Evolutionary conservation across 2,329 filamentous ascomycete genomes (phyloP), one percentile per base, ranked within the genome.

Genomic region (Kalmusia sp.): DNA sequence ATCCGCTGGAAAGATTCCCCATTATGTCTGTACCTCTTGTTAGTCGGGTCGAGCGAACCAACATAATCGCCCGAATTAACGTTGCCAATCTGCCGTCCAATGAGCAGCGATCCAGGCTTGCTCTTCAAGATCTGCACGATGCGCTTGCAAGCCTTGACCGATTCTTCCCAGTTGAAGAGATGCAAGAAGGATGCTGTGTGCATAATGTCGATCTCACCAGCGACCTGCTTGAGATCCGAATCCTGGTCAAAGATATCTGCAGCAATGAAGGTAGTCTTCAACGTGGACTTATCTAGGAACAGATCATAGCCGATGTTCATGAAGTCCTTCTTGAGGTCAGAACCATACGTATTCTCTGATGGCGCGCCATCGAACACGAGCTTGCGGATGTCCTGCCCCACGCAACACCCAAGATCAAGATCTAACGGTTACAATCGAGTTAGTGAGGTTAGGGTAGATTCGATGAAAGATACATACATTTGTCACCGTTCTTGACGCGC

Each of bases 291-390:
- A 59, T 76, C 73, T 4, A 62, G 57, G 51, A 76, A 76, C 27
- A 76, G 52, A 11, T 72, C 65, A 50, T 72, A 85, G 17, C 85
- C 84, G 15, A 84, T 72, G 15, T 84, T 77, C 58, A 86, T 77
- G 59, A 87, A 84, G 2, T 63, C 55, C 7, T 58, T 50, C 39
- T 67, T 61, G 24, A 80, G 54, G 54, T 81, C 79, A 6, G 71
- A 66, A 22, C 77, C 79, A 40, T 69, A 71, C 1, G 75, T 71
- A 27, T 77, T 76, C 33, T 68, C 61, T 0, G 72, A 66, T 2
- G 77, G 76, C 1, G 68, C 77, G 6, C 78, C 78, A 51, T 79
- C 76, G 34, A 61, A 58, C 4, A 74, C 71, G 11, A 81, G 70
- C 52, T 78, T 76, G 17, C 79, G 76, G 39, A 80, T 69, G 34